Evolutionary conservation across 2,329 filamentous ascomycete genomes (phyloP), one percentile per base, ranked within the genome.

Genomic region (Xylariaceae sp.): DNA sequence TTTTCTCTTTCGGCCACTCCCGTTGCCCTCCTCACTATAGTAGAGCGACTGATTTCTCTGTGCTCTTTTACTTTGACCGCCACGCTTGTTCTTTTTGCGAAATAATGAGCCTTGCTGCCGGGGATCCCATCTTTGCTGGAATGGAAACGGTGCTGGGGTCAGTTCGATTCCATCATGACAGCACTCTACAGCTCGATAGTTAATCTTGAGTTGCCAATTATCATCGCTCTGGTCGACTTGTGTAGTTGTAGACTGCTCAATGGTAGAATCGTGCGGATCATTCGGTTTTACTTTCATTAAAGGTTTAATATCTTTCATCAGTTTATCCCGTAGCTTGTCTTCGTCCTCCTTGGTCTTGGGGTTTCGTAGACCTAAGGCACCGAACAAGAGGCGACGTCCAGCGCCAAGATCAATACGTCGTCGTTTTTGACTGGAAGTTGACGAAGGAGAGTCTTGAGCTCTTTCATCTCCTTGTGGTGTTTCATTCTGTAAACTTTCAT

Each of bases 91-190:
- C 35, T 65, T 67, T 54, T 71, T 70, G 2, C 63, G 62, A 40
- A 58, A 67, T 53, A 70, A 68, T 14, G 50, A 52, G 25, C 57
- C 53, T 63, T 79, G 75, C 57, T 91, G 86, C 49, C 89, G 84
- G 3, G 80, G 77, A 64, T 95, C 88, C 92, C 91, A 96, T 37
- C 87, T 79, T 64, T 96, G 90, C 14, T 86, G 74, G 64, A 96
- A 96, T 0, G 91, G 91, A 59, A 94, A 96, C 0, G 91, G 88
- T 0, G 92, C 91, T 25, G 87, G 77, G 42, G 79, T 86, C 37
- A 95, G 72, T 23, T 77, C 69, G 32, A 88, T 69, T 5, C 75
- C 77, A 22, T 86, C 77, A n/a, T 86, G 76, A 50, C 82, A 80
- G 65, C 91, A 96, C 64, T 97, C 92, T 1, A 94, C 87, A 19